Conservation (phyloP, 371 early-diverging fungal species). For the Lichtheimia ornata region DNA sequence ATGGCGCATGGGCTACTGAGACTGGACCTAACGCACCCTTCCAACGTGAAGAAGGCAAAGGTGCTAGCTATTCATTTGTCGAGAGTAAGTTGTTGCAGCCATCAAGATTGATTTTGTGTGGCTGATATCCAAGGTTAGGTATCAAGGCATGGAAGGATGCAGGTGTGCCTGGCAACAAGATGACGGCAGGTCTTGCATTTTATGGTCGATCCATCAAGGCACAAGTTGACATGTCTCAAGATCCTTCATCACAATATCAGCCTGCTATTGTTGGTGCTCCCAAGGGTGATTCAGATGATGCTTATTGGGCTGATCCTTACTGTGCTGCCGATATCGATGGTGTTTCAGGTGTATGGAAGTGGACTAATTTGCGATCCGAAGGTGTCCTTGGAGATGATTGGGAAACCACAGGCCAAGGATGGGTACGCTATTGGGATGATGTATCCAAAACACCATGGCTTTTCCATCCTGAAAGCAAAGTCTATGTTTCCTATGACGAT, state of each 20-base stretch:
- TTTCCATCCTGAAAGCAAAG: constrained; percentile 55
- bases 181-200: constrained; percentile 68
- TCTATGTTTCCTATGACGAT: constrained; percentile 70
- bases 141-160: constrained; percentile 61
- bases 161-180: constrained; percentile 64
- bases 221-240: constrained; percentile 46
- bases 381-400: constrained; percentile 43
- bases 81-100: constrained; percentile 31
- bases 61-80: constrained; percentile 53
- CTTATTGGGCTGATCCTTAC: constrained; percentile 46
- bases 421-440: constrained; percentile 66
- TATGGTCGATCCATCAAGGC: constrained; percentile 67
- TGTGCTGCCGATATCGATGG: constrained; percentile 38
- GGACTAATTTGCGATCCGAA: constrained; percentile 60
- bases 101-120: neutral
- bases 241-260: constrained; percentile 39
- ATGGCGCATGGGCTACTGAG: constrained; percentile 62
- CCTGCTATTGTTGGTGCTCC: constrained; percentile 39
- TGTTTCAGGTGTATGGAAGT: constrained; percentile 61
- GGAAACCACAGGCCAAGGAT: constrained; percentile 46
- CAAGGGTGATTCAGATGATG: constrained; percentile 57
- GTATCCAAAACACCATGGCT: constrained; percentile 72
- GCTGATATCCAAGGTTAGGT: constrained; percentile 19
- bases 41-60: constrained; percentile 37
- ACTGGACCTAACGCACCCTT: constrained; percentile 75